Conservation (phyloP, 495 filamentous ascomycete genomes). For the Penicilliopsis zonata region DNA sequence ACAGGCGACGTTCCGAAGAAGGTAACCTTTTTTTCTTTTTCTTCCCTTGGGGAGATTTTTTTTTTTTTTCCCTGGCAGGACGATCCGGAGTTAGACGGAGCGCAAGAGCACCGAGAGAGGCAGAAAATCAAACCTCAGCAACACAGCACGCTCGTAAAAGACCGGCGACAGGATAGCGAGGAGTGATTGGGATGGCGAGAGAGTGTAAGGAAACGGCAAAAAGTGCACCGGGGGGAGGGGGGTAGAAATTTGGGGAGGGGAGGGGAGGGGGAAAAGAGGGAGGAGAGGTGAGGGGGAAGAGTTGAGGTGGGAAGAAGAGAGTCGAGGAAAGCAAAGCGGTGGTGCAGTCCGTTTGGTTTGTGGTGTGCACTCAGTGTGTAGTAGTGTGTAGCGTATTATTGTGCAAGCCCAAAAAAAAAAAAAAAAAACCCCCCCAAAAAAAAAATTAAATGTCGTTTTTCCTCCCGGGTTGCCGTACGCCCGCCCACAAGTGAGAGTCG, state of each 20-base stretch:
- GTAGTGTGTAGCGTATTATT: slow-evolving; percentile 7
- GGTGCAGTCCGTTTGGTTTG: slow-evolving; percentile 6
- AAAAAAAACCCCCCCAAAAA: slow-evolving; percentile 10
- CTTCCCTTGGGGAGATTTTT: too few relatives aligned
- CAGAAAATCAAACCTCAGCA: slow-evolving; percentile 1
- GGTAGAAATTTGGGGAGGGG: slow-evolving; percentile 8
- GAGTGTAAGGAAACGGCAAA: slow-evolving; percentile 2
- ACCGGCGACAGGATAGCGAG: background rate
- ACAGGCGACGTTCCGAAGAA: too few relatives aligned
- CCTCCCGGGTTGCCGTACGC: slow-evolving; percentile 7
- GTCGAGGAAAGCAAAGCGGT: background rate
- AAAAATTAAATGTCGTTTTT: slow-evolving; percentile 5
- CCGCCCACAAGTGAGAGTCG: slow-evolving; percentile 3
- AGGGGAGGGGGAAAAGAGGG: slow-evolving; percentile 10
- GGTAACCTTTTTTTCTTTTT: too few relatives aligned
- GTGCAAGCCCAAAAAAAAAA: slow-evolving; percentile 11
- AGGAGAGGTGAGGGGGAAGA: slow-evolving; percentile 10
- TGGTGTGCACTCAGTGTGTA: slow-evolving; percentile 12
- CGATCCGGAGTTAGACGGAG: too few relatives aligned
- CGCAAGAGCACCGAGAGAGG: too few relatives aligned
- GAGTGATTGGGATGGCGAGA: slow-evolving; percentile 6
- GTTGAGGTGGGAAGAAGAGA: slow-evolving; percentile 4
- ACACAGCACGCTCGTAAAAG: slow-evolving; percentile 1
- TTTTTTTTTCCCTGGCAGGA: too few relatives aligned
- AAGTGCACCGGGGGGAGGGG: slow-evolving; percentile 7